Evolutionary conservation across 1,284 basidiomycete genomes (phyloP).

Genomic region (Pseudozyma tsukubaensis): DNA sequence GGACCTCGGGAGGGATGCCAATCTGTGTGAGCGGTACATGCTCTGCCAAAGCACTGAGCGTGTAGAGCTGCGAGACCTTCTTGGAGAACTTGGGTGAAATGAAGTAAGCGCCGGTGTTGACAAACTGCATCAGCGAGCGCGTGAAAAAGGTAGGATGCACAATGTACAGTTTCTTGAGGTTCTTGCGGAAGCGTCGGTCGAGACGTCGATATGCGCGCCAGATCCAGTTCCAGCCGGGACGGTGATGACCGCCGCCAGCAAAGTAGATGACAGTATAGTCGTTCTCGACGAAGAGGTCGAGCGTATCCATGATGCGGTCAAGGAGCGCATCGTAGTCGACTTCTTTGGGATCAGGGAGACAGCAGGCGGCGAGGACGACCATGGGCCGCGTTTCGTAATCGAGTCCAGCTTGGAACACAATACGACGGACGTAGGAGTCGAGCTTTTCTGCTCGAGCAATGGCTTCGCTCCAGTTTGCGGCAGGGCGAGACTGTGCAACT

Average conservation of each 20-base stretch:
- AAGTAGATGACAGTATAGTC: slow-evolving; percentile 88
- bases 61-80: slow-evolving; percentile 80
- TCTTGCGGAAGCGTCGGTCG: slow-evolving; percentile 77
- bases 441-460: slow-evolving; percentile 52
- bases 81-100: slow-evolving; percentile 90
- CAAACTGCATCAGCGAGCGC: slow-evolving; percentile 76
- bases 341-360: slow-evolving; percentile 79
- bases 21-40: slow-evolving; percentile 84
- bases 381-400: slow-evolving; percentile 89
- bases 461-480: slow-evolving; percentile 64
- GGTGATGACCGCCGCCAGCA: slow-evolving; percentile 79
- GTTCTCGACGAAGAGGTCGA: slow-evolving; percentile 73
- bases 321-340: slow-evolving; percentile 82
- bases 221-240: slow-evolving; percentile 86
- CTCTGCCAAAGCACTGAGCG: slow-evolving; percentile 79
- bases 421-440: slow-evolving; percentile 76
- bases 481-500: slow-evolving; percentile 17
- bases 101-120: slow-evolving; percentile 83
- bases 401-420: slow-evolving; percentile 87
- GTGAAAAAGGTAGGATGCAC: slow-evolving; percentile 88
- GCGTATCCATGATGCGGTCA: slow-evolving; percentile 67
- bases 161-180: slow-evolving; percentile 84
- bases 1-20: slow-evolving; percentile 82
- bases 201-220: slow-evolving; percentile 79
- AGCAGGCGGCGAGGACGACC: slow-evolving; percentile 79